Conservation (phyloP, 129 eudicot genomes). For the Saussurea involucrata region DNA sequence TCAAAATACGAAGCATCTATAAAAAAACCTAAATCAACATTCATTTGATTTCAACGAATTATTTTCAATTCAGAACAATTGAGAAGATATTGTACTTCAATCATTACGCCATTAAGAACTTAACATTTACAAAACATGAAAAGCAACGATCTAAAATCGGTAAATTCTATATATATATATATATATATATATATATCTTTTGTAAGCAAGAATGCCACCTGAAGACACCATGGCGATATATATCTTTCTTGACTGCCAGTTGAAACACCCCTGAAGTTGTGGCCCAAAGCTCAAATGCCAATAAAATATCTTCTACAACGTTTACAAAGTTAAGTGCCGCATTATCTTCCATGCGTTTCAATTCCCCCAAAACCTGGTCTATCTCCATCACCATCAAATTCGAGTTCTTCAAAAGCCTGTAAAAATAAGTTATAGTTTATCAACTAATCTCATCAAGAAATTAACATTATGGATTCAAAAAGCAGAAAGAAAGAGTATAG, state of each 20-base stretch:
- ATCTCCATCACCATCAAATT: constrained; percentile 57
- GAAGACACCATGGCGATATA: constrained; percentile 63
- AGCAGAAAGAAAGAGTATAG: neutral
- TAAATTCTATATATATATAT: no score
- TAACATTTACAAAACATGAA: no score
- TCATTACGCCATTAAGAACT: no score
- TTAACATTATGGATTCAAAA: neutral
- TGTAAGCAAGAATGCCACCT: constrained; percentile 37
- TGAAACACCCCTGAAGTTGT: constrained; percentile 98
- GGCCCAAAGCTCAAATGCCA: constrained; percentile 95
- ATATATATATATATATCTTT: neutral
- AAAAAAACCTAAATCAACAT: no score
- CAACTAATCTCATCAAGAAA: neutral
- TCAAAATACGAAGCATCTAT: no score
- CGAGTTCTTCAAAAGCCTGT: constrained; percentile 72
- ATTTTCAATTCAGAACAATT: no score
- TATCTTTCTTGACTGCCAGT: constrained; percentile 76
- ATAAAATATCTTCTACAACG: constrained; percentile 84
- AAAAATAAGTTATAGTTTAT: neutral
- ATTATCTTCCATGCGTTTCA: constrained; percentile 70
- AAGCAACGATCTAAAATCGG: no score
- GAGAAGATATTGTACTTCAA: no score
- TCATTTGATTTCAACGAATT: no score
- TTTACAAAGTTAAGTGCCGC: constrained; percentile 89
- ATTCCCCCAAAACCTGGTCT: constrained; percentile 51